A percentile compares a stretch with the other conserved stretches of the same genome.
Evolutionary conservation across 1,139 yeast genomes (phyloP).

Genomic region (Yamadazyma songkhlaensis): DNA sequence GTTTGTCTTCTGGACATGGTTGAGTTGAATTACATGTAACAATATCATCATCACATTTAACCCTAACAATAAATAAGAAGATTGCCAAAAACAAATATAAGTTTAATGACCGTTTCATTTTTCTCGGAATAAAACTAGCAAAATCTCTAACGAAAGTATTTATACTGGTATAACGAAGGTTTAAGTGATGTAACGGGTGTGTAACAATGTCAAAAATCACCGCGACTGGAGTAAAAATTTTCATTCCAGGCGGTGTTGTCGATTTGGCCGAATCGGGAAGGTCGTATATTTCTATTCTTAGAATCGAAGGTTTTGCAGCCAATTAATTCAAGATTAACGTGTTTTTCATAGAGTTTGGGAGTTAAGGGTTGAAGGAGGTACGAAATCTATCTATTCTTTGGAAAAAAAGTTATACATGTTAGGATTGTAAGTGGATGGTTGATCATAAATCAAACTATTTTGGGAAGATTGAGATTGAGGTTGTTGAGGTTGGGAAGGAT

Average conservation of each 20-base stretch:
- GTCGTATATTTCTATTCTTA: not conserved
- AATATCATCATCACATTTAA: slow-evolving; percentile 14
- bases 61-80: slow-evolving; percentile 9
- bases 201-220: slow-evolving; percentile 3
- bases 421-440: slow-evolving; percentile 49
- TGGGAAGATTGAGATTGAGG: slow-evolving; percentile 12
- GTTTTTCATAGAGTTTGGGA: not conserved
- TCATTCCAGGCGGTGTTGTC: slow-evolving; percentile 9
- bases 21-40: slow-evolving; percentile 45
- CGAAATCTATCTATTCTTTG: not conserved
- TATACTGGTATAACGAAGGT: not conserved
- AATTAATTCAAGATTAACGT: no score
- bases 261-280: slow-evolving; percentile 10
- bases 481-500: slow-evolving; percentile 10
- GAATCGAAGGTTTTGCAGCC: no score
- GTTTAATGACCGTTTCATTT: slow-evolving; percentile 1
- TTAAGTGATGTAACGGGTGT: not conserved
- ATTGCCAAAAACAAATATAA: slow-evolving; percentile 6
- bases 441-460: slow-evolving; percentile 38
- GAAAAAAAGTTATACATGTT: slow-evolving; percentile 46
- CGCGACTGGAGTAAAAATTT: slow-evolving; percentile 14
- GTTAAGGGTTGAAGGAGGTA: not conserved
- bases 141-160: not conserved
- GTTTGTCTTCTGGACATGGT: slow-evolving; percentile 67
- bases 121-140: not conserved